Evolutionary conservation across 345 rosid genomes (phyloP).

Genomic region (Cardamine chenopodiifolia): DNA sequence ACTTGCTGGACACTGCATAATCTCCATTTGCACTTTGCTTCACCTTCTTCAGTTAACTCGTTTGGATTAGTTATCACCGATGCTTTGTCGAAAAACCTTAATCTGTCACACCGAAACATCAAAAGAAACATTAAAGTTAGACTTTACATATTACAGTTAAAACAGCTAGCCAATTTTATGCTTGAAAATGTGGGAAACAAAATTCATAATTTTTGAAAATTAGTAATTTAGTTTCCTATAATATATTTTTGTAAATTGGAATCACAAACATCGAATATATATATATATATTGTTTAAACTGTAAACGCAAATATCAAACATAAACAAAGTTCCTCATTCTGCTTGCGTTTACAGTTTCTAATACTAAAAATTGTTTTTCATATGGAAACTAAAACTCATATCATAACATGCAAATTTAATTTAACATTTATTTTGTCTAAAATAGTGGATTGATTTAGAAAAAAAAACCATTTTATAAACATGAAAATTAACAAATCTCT

Average conservation of each 20-base stretch:
- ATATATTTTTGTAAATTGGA: background rate
- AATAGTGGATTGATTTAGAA: background rate
- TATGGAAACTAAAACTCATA: background rate
- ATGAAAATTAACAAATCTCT: background rate
- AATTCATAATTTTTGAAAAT: background rate
- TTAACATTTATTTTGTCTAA: background rate
- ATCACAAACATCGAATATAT: background rate
- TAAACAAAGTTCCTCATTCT: background rate
- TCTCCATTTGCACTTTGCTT: constrained; percentile 56
- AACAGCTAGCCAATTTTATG: background rate
- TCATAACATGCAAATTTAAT: background rate
- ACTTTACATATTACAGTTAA: constrained; percentile 12
- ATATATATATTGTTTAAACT: background rate
- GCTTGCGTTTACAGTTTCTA: background rate
- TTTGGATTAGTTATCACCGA: constrained; percentile 48
- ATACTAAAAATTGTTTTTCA: background rate
- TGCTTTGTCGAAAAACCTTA: constrained; percentile 62
- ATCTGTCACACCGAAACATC: constrained; percentile 29
- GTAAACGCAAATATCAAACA: background rate
- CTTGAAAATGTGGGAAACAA: background rate
- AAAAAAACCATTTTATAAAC: background rate
- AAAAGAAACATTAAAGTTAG: constrained; percentile 40
- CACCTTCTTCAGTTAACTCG: constrained; percentile 53
- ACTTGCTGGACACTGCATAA: constrained; percentile 66
- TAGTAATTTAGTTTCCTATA: background rate